Conservation (phyloP, 164 flowering plant genomes). For the Pachysandra terminalis region DNA sequence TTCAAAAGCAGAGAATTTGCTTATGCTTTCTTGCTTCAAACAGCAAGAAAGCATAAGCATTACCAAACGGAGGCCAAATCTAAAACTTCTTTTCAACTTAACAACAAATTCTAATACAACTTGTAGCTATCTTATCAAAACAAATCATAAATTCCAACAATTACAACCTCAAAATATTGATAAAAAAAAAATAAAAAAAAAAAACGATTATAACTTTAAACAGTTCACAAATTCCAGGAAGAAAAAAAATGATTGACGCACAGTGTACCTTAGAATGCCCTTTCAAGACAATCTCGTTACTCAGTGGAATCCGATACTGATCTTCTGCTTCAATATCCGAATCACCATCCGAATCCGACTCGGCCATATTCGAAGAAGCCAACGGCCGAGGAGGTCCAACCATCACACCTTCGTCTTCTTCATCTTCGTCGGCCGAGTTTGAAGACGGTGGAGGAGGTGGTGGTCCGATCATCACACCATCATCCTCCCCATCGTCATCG, state of each 20-base stretch:
- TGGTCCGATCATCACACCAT: constrained; percentile 48
- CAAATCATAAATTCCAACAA: no score
- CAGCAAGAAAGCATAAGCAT: no score
- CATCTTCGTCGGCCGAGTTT: constrained; percentile 5
- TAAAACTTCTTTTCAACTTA: no score
- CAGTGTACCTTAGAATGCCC: constrained; percentile 82
- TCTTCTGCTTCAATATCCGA: constrained; percentile 36
- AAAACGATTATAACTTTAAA: not conserved
- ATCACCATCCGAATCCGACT: constrained; percentile 29
- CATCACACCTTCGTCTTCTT: constrained; percentile 8
- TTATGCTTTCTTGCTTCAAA: no score
- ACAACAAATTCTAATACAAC: no score
- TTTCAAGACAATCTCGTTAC: constrained; percentile 88
- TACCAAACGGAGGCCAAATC: no score
- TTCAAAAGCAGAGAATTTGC: no score
- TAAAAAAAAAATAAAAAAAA: no score
- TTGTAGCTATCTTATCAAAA: not conserved
- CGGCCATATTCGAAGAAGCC: constrained; percentile 9
- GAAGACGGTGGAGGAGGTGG: constrained; percentile 40
- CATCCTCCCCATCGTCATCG: constrained; percentile 25
- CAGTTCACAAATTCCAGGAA: not conserved
- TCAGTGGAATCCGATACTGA: constrained; percentile 61
- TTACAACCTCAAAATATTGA: not conserved
- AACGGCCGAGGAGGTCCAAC: constrained; percentile 21
- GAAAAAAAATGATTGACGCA: not conserved